These are phyloP conservation scores for Arachnomyces sp. DNA, from an alignment of 2,329 filamentous ascomycete species.

Conservation along the genomic window DNA sequence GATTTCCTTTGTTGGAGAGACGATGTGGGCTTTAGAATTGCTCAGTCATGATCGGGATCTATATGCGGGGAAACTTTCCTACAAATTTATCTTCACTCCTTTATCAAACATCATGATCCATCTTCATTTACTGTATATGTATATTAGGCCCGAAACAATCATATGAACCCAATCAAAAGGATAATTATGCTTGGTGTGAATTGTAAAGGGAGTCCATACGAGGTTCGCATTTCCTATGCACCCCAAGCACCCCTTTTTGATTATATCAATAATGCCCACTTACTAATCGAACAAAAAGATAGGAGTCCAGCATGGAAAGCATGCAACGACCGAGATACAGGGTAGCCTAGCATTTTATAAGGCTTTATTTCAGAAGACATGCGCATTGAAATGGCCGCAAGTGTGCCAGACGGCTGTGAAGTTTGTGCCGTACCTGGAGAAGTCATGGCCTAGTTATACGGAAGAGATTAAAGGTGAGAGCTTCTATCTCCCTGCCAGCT, in stretches of 20 bases:
- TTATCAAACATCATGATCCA: no score
- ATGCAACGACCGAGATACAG: slow-evolving; percentile 18
- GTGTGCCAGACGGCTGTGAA: slow-evolving; percentile 39
- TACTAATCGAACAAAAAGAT: slow-evolving; percentile 16
- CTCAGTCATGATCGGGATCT: no score
- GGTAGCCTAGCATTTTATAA: slow-evolving; percentile 23
- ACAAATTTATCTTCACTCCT: no score
- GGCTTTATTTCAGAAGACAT: slow-evolving; percentile 17
- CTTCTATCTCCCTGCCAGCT: background rate
- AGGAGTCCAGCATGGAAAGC: slow-evolving; percentile 22
- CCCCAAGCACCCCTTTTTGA: no score
- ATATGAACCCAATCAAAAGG: no score
- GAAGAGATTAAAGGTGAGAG: slow-evolving; percentile 26
- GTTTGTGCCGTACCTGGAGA: slow-evolving; percentile 37
- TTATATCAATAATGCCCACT: no score
- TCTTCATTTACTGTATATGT: no score
- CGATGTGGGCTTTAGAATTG: no score
- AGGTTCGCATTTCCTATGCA: slow-evolving; percentile 12
- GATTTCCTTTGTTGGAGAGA: no score
- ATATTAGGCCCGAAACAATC: no score
- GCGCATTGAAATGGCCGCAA: slow-evolving; percentile 39
- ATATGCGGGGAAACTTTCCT: no score
- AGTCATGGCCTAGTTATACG: slow-evolving; percentile 22
- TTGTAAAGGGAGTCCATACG: slow-evolving; percentile 20
- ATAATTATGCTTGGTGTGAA: slow-evolving; percentile 18